phyloP scores from a whole-genome alignment of 768 basidiomycete genomes.

The Auricularia auricula-judae region DNA sequence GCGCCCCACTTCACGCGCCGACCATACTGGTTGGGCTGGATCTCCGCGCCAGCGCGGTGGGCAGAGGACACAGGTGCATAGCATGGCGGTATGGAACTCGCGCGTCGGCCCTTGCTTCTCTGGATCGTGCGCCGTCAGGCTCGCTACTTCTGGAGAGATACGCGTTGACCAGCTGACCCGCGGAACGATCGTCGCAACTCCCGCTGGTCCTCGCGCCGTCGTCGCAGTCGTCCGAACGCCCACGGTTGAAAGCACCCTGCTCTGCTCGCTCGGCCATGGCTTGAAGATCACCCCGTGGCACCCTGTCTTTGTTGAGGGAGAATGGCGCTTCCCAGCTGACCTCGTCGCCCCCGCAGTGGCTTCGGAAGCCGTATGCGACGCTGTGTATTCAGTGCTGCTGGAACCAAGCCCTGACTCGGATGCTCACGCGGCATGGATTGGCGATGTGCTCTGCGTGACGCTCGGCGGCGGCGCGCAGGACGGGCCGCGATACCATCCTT shows the following conservation, averaged over 20 bases:
- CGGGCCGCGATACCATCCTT: constrained; percentile 8
- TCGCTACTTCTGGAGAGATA: not conserved
- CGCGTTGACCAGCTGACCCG: constrained; percentile 2
- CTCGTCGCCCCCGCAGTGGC: not conserved
- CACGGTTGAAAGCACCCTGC: not conserved
- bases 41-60: not conserved
- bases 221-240: constrained; percentile 3
- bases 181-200: constrained; percentile 6
- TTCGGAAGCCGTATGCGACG: not conserved
- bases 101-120: constrained; percentile 9
- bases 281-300: constrained; percentile 11
- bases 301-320: constrained; percentile 5
- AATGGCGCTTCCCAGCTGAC: constrained; percentile 11
- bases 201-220: constrained; percentile 3
- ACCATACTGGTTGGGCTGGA: not conserved
- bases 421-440: constrained; percentile 7
- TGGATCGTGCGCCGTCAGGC: constrained; percentile 3
- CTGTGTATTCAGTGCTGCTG: constrained; percentile 11
- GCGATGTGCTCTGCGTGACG: not conserved
- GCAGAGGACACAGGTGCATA: not conserved
- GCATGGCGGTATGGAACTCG: constrained; percentile 7
- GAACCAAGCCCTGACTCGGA: constrained; percentile 3
- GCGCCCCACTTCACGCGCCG: constrained; percentile 2
- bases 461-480: constrained; percentile 1
- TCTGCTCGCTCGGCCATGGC: constrained; percentile 6